Percentiles rank a stretch among this genome's conserved stretches.
These are phyloP conservation scores for Basidiobolus meristosporus DNA, from an alignment of 371 early-diverging fungal species.

Conservation along the genomic window DNA sequence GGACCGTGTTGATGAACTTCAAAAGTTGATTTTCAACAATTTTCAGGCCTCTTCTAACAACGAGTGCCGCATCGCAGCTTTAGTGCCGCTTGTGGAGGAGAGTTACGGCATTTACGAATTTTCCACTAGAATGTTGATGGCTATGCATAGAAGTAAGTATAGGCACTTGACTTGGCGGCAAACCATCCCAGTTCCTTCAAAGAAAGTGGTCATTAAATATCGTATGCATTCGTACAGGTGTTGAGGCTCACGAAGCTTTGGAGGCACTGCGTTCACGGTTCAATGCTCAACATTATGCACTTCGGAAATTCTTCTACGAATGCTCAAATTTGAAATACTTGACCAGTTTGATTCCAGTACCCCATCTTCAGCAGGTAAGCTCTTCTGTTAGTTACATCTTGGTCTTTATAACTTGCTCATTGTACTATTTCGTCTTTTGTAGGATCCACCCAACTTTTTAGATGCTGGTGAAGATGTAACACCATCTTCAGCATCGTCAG, in stretches of 20 bases:
- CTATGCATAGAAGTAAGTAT: slow-evolving; percentile 87
- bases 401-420: too few relatives aligned
- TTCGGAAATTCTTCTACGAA: slow-evolving; percentile 80
- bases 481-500: slow-evolving; percentile 8
- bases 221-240: slow-evolving; percentile 11
- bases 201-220: too few relatives aligned
- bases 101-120: slow-evolving; percentile 90
- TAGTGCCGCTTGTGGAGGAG: slow-evolving; percentile 94
- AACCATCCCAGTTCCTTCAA: background rate
- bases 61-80: slow-evolving; percentile 87
- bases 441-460: slow-evolving; percentile 48
- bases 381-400: background rate
- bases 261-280: slow-evolving; percentile 72
- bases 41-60: slow-evolving; percentile 75
- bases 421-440: too few relatives aligned
- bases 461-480: slow-evolving; percentile 14
- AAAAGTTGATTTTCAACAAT: slow-evolving; percentile 66
- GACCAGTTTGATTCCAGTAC: slow-evolving; percentile 82
- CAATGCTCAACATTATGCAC: slow-evolving; percentile 63
- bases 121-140: slow-evolving; percentile 81
- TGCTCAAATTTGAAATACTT: slow-evolving; percentile 78
- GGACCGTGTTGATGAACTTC: slow-evolving; percentile 78
- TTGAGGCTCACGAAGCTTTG: slow-evolving; percentile 67
- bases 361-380: slow-evolving; percentile 43
- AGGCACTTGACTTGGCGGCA: background rate